Base-by-base conservation (phyloP, 2,329 filamentous ascomycete genomes). In the Harringtonia lauricola region DNA sequence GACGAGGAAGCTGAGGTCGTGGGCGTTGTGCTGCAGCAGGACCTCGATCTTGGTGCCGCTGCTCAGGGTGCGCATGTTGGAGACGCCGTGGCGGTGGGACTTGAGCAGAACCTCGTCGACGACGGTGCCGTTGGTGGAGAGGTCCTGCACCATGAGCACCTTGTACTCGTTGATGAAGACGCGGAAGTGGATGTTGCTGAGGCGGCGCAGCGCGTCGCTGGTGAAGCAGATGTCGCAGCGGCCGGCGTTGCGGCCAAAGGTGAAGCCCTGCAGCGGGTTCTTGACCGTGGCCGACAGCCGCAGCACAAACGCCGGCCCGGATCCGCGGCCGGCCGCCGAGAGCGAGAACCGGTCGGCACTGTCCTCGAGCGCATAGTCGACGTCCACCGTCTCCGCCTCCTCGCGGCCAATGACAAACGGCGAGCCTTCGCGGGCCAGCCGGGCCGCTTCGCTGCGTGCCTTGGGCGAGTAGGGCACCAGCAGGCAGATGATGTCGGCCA, bases 101-200 rank as follows among this genome's bases (percentile, higher is more conserved):
- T 63, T 67, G 52, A 98, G 70, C 30, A 86, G 66, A 17, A 70
- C 67, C 21, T 76, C 72, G 61, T 96, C 89, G 45, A 96, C 86
- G 47, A 86, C 70, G 4, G 92, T 96, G 24, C 92, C 92, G 56
- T 96, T 98, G n/a, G 88, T 95, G 0, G 92, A 96, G 58, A 81
- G 76, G 57, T 98, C 92, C 60, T 95, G 82, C 13, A 96, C 68
- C 87, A 98, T 95, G 51, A 95, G 72, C 45, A 85, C 81, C 24
- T 84, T 86, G 50, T 86, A 78, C n/a, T 79, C 70, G 54, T 94
- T 98, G 54, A 95, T 72, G 57, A 83, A 95, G 49, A 98, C 94
- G 42, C 87, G 82, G 59, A 96, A 98, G 59, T 98, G 92, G n/a
- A 84, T 73, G 58, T 96, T 95, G 67, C 90, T 96, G 47, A 98